Percentiles rank a stretch among this genome's conserved stretches.
Conservation (phyloP, 441 rosid species). For the Brassica balearica region DNA sequence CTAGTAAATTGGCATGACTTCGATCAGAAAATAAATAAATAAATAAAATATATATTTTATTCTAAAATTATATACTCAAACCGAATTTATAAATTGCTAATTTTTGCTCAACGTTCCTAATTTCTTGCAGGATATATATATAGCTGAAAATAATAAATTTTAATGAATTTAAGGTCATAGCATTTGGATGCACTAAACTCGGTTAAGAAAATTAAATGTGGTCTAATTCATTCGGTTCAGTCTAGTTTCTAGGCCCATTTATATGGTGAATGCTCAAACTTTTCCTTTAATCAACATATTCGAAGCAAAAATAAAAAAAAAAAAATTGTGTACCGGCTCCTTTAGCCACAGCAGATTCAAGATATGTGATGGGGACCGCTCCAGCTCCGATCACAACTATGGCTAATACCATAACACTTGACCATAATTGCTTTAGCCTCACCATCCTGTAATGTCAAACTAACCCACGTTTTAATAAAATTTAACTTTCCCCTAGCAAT, state of each 20-base stretch:
- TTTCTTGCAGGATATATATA: not conserved
- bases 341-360: conserved; percentile 64
- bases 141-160: not conserved
- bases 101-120: not conserved
- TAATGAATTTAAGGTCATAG: not conserved
- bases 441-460: conserved; percentile 30
- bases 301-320: too few relatives aligned
- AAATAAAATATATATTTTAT: not conserved
- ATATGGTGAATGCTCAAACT: not conserved
- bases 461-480: not conserved
- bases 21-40: not conserved
- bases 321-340: conserved; percentile 70
- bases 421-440: conserved; percentile 34
- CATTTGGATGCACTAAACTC: not conserved
- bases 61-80: not conserved
- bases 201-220: not conserved
- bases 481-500: not conserved
- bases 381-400: conserved; percentile 46
- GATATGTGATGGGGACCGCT: conserved; percentile 63
- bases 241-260: not conserved
- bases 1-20: not conserved
- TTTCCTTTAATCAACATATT: not conserved
- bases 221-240: not conserved
- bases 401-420: conserved; percentile 34
- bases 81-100: not conserved